phyloP scores from a whole-genome alignment of 2,329 filamentous ascomycete species.

The Nemania sp. region DNA sequence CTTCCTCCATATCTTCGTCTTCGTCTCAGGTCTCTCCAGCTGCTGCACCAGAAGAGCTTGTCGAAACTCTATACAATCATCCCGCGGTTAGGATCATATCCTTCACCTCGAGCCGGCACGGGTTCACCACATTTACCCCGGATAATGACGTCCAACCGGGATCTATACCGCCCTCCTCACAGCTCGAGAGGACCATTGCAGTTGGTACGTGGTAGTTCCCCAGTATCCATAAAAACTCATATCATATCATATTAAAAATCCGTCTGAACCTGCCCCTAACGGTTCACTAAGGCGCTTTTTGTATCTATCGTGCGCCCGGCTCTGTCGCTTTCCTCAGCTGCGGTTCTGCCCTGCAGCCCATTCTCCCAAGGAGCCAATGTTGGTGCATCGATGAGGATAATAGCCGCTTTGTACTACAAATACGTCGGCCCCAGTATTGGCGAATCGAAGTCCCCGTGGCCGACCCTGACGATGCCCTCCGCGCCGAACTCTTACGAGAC shows the following conservation, averaged over 20 bases:
- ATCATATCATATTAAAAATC: no score
- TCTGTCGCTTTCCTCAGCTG: slow-evolving; percentile 91
- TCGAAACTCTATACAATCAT: slow-evolving; percentile 81
- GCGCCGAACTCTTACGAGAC: slow-evolving; percentile 74
- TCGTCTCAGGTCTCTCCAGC: slow-evolving; percentile 6
- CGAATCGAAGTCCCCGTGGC: slow-evolving; percentile 84
- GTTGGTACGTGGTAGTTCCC: slow-evolving; percentile 66
- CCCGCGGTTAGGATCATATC: slow-evolving; percentile 76
- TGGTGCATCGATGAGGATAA: slow-evolving; percentile 91
- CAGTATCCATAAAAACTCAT: no score
- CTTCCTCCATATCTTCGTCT: slow-evolving; percentile 14
- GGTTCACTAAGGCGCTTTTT: slow-evolving; percentile 70
- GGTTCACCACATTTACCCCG: slow-evolving; percentile 37
- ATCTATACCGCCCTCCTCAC: slow-evolving; percentile 49
- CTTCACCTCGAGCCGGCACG: slow-evolving; percentile 55
- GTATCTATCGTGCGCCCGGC: slow-evolving; percentile 87
- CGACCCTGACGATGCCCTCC: slow-evolving; percentile 71
- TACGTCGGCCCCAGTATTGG: slow-evolving; percentile 86
- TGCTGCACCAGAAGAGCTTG: slow-evolving; percentile 51
- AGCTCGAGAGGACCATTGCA: slow-evolving; percentile 71
- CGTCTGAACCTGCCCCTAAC: slow-evolving; percentile 18
- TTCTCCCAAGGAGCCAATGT: slow-evolving; percentile 89
- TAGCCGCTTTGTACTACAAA: slow-evolving; percentile 85
- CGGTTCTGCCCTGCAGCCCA: slow-evolving; percentile 84
- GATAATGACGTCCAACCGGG: slow-evolving; percentile 51